These are phyloP conservation scores for Chamaenerion angustifolium DNA, from an alignment of 345 rosid genomes.

Conservation along the genomic window DNA sequence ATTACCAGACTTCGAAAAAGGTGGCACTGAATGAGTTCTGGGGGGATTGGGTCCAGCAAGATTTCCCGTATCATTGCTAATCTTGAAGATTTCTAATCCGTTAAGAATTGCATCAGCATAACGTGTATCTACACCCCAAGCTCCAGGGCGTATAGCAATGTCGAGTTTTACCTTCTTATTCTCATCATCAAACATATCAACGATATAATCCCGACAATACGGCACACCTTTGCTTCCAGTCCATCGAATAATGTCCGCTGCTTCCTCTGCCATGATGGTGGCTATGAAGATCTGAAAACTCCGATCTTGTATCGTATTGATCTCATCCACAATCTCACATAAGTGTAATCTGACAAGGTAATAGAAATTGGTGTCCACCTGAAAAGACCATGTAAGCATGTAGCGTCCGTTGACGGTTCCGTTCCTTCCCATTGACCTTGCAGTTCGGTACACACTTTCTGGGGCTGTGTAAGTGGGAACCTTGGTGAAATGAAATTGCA, in stretches of 20 bases:
- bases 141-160: slow-evolving; percentile 15
- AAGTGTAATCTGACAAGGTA: slow-evolving; percentile 33
- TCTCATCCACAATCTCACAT: slow-evolving; percentile 15
- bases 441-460: slow-evolving; percentile 9
- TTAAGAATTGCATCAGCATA: slow-evolving; percentile 21
- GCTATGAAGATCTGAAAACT: slow-evolving; percentile 16
- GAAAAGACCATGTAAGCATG: slow-evolving; percentile 25
- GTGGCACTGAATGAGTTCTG: neutral
- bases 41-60: slow-evolving; percentile 27
- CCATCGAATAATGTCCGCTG: slow-evolving; percentile 13
- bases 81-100: slow-evolving; percentile 33
- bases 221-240: slow-evolving; percentile 17
- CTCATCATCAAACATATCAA: neutral
- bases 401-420: slow-evolving; percentile 5
- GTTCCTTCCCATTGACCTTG: slow-evolving; percentile 17
- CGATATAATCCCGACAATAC: slow-evolving; percentile 15
- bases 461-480: slow-evolving; percentile 22
- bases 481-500: slow-evolving; percentile 2
- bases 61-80: slow-evolving; percentile 7
- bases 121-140: neutral
- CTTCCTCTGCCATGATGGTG: slow-evolving; percentile 8
- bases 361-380: slow-evolving; percentile 21
- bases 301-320: neutral
- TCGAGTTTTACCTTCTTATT: slow-evolving; percentile 9
- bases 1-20: too few relatives aligned